A percentile compares a stretch with the other conserved stretches of the same genome.
Conservation (phyloP, 176 grass and related monocot species). For the Lolium rigidum region DNA sequence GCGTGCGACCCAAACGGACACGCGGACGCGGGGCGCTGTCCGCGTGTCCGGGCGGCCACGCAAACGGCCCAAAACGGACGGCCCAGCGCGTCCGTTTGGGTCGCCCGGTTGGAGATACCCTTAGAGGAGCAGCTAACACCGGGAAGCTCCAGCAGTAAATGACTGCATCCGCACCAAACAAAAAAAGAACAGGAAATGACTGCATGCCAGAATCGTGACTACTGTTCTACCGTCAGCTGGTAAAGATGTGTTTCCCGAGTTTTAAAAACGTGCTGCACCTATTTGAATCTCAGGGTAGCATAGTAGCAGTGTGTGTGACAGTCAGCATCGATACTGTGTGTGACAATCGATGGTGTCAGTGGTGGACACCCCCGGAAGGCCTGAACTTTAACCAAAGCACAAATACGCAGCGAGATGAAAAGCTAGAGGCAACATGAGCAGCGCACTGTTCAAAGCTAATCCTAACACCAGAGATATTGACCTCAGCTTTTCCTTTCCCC, state of each 20-base stretch:
- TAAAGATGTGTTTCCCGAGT: not conserved
- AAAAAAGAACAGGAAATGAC: not conserved
- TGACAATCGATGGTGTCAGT: not conserved
- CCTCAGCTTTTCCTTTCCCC: not conserved
- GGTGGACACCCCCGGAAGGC: not conserved
- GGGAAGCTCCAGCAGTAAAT: not conserved
- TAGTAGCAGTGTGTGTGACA: not conserved
- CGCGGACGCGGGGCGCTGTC: too few relatives aligned
- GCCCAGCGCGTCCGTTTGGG: too few relatives aligned
- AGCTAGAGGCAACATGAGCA: not conserved
- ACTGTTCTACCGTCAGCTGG: not conserved
- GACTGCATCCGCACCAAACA: not conserved
- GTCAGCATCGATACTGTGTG: not conserved
- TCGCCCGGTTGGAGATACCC: too few relatives aligned
- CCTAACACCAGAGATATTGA: not conserved
- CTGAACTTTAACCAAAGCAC: slow-evolving; percentile 20
- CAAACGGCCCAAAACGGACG: too few relatives aligned
- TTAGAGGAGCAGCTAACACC: not conserved
- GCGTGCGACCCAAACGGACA: too few relatives aligned
- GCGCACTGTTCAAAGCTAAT: not conserved
- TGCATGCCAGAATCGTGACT: not conserved
- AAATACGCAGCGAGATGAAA: not conserved
- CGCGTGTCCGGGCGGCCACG: too few relatives aligned
- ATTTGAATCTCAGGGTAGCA: not conserved
- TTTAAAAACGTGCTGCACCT: not conserved